phyloP scores from a whole-genome alignment of 495 filamentous ascomycete species.

The Lasiosphaeria miniovina region DNA sequence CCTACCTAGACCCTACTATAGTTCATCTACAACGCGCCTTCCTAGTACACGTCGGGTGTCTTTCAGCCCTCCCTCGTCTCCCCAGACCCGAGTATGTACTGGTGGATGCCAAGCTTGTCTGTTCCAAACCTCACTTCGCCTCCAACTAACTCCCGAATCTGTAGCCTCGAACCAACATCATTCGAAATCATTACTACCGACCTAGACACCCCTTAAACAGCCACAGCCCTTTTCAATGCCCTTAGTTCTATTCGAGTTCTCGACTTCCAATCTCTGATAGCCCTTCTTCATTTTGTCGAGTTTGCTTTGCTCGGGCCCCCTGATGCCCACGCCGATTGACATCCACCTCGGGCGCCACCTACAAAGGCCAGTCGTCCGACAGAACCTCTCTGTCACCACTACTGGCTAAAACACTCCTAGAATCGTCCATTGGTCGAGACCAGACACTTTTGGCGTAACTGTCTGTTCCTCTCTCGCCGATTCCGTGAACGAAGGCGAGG shows the following conservation, averaged over 20 bases:
- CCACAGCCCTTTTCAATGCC: slow-evolving; percentile 1
- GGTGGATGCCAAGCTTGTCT: too few species aligned
- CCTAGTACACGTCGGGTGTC: too few species aligned
- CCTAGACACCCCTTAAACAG: background rate
- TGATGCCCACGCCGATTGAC: background rate
- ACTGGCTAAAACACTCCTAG: background rate
- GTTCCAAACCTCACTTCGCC: too few species aligned
- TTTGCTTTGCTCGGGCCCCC: background rate
- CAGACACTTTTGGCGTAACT: background rate
- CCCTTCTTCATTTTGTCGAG: background rate
- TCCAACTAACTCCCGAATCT: too few species aligned
- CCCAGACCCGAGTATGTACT: too few species aligned
- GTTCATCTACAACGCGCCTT: too few species aligned
- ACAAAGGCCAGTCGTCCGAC: slow-evolving; percentile 1
- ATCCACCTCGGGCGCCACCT: background rate
- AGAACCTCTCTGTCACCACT: background rate
- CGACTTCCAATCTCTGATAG: too few species aligned
- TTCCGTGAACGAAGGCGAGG: slow-evolving; percentile 11
- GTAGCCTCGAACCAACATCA: background rate
- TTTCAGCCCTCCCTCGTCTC: too few species aligned
- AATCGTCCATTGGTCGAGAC: background rate
- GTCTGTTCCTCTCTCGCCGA: background rate
- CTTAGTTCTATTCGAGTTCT: background rate
- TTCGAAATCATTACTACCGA: background rate
- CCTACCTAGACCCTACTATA: too few species aligned